Conservation (phyloP, 352 stramenopile genomes). For the Elongisporangium undulatum region DNA sequence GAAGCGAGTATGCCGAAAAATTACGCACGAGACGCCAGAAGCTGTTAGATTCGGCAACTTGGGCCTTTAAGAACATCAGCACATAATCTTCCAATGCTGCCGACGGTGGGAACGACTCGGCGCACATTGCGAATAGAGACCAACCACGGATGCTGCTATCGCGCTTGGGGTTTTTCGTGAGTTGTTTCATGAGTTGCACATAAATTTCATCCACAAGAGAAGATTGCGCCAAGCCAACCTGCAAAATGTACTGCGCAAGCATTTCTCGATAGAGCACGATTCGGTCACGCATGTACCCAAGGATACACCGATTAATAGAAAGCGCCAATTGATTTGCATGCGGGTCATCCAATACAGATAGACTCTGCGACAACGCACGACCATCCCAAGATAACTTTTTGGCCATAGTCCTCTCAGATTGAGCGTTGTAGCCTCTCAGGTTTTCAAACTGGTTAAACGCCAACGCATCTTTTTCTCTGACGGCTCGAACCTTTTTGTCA, state of each 20-base stretch:
- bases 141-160: conserved; percentile 90
- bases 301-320: conserved; percentile 90
- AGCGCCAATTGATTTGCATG: conserved; percentile 47
- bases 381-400: conserved; percentile 69
- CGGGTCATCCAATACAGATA: conserved; percentile 52
- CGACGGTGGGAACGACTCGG: conserved; percentile 88
- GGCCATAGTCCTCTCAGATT: conserved; percentile 30
- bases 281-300: conserved; percentile 94
- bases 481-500: conserved; percentile 7
- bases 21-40: conserved; percentile 79
- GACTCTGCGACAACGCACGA: conserved; percentile 51
- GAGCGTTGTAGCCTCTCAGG: conserved; percentile 46
- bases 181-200: conserved; percentile 91
- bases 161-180: conserved; percentile 89
- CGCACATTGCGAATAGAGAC: conserved; percentile 93
- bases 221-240: conserved; percentile 85
- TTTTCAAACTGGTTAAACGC: conserved; percentile 72
- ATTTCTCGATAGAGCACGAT: conserved; percentile 93
- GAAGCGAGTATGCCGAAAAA: conserved; percentile 90
- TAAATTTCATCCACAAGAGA: conserved; percentile 94
- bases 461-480: conserved; percentile 36
- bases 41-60: conserved; percentile 64
- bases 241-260: conserved; percentile 91
- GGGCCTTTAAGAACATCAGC: conserved; percentile 87
- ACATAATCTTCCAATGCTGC: conserved; percentile 88